Percentiles rank a stretch among this genome's conserved stretches.
Evolutionary conservation across 2,329 filamentous ascomycete species (phyloP).

Genomic region (Aspergillus intermedius): DNA sequence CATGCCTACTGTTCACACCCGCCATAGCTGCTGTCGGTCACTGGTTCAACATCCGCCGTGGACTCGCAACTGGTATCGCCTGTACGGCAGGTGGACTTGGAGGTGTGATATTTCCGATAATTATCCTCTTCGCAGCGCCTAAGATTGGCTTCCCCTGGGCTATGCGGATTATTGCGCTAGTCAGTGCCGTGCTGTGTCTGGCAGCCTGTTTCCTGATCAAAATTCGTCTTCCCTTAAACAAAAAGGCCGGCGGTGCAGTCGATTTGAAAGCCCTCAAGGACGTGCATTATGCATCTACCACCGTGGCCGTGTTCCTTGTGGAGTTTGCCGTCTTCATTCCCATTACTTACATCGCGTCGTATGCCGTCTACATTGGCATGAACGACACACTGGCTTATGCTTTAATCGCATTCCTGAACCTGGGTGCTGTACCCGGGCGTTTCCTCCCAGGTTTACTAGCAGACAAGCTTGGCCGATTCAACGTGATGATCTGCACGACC

Average conservation of each 20-base stretch:
- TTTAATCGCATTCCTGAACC: constrained; percentile 27
- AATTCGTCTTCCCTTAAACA: constrained; percentile 17
- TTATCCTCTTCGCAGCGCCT: constrained; percentile 22
- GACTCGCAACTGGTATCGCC: constrained; percentile 28
- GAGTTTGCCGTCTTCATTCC: constrained; percentile 34
- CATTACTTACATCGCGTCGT: constrained; percentile 29
- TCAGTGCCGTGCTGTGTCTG: constrained; percentile 15
- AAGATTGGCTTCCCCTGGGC: constrained; percentile 27
- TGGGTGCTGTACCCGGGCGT: constrained; percentile 25
- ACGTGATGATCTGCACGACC: constrained; percentile 19
- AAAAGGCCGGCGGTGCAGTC: constrained; percentile 8
- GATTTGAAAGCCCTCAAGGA: constrained; percentile 21
- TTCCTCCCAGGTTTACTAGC: constrained; percentile 26
- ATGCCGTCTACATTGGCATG: constrained; percentile 22
- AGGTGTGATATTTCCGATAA: constrained; percentile 30
- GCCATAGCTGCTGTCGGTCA: constrained; percentile 26
- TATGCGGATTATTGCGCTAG: constrained; percentile 23
- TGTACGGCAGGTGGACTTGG: constrained; percentile 29
- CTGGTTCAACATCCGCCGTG: constrained; percentile 28
- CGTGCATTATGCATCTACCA: constrained; percentile 19
- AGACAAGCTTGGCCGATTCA: constrained; percentile 28
- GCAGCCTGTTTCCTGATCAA: constrained; percentile 16
- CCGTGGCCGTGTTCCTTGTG: constrained; percentile 26
- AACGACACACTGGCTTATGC: constrained; percentile 20
- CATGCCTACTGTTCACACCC: constrained; percentile 26